Evolutionary conservation across 2,329 filamentous ascomycete species (phyloP).

Genomic region (Aspergillus sergii): DNA sequence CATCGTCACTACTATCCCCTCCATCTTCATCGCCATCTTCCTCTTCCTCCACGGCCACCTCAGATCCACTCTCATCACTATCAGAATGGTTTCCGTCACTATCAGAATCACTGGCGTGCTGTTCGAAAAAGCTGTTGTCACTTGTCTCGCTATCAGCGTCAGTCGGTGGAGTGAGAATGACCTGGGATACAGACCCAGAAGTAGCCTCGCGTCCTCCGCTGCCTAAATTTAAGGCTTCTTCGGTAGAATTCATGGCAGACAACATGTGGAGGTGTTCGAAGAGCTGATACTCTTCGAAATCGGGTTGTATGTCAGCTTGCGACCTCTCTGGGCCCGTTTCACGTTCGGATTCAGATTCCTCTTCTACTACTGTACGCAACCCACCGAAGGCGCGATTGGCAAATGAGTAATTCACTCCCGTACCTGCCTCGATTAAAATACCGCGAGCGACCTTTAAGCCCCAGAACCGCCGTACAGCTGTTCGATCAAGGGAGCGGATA

Average conservation of each 20-base stretch:
- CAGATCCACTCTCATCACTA: constrained; percentile 8
- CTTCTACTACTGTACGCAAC: constrained; percentile 48
- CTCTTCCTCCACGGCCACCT: constrained; percentile 27
- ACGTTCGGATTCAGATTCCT: constrained; percentile 32
- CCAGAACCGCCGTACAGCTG: constrained; percentile 55
- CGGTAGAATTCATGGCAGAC: neutral
- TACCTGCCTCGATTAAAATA: constrained; percentile 59
- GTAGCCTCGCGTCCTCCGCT: constrained; percentile 13
- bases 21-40: constrained; percentile 32
- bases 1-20: constrained; percentile 22
- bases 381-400: constrained; percentile 66
- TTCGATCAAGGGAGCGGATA: constrained; percentile 36
- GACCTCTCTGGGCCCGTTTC: constrained; percentile 47
- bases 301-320: constrained; percentile 53
- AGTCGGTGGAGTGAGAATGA: neutral
- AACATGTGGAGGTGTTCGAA: constrained; percentile 19
- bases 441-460: constrained; percentile 61
- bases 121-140: constrained; percentile 16
- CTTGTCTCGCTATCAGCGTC: constrained; percentile 20
- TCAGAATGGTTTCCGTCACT: constrained; percentile 6
- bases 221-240: neutral
- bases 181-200: neutral
- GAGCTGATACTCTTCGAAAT: constrained; percentile 49
- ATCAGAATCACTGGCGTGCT: neutral
- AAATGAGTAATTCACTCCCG: constrained; percentile 58